Evolutionary conservation across 2,329 filamentous ascomycete genomes (phyloP).

Genomic region (Aureobasidium sp.): DNA sequence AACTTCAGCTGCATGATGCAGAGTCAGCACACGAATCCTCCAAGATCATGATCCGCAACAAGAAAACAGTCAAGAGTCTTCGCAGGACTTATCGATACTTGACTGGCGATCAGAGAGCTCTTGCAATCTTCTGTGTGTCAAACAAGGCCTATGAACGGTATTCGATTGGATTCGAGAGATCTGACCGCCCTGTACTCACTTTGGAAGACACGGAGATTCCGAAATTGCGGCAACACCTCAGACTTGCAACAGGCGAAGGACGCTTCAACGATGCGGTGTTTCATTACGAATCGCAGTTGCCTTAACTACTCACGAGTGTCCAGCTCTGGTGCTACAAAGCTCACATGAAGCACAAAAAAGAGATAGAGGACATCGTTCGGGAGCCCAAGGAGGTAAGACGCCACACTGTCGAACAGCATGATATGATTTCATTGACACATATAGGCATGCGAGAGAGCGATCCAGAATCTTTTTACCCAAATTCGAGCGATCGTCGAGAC

Average conservation of each 20-base stretch:
- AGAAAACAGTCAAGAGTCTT: not conserved
- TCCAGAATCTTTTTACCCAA: not conserved
- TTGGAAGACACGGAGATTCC: conserved; percentile 15
- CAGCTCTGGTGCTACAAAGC: not conserved
- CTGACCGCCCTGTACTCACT: conserved; percentile 11
- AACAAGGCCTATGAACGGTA: conserved; percentile 16
- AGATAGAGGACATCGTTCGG: not conserved
- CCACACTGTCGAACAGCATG: not conserved
- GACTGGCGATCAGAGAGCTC: not conserved
- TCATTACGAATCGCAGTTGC: not conserved
- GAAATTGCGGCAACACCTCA: conserved; percentile 5
- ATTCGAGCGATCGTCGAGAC: not conserved
- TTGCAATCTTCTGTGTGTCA: conserved; percentile 13
- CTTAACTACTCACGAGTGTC: not conserved
- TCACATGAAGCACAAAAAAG: not conserved
- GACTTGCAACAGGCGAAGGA: conserved; percentile 11
- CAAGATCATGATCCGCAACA: conserved; percentile 13
- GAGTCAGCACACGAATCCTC: not conserved
- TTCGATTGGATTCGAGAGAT: conserved; percentile 8
- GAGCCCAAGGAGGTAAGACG: not conserved
- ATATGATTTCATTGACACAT: not conserved
- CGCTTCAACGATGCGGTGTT: conserved; percentile 13
- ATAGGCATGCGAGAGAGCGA: not conserved
- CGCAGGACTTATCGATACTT: conserved; percentile 2
- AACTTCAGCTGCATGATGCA: not conserved